Percentiles rank a stretch among this genome's conserved stretches.
phyloP scores from a whole-genome alignment of 2,329 filamentous ascomycete genomes.

The Arthrobotrys megalospora region DNA sequence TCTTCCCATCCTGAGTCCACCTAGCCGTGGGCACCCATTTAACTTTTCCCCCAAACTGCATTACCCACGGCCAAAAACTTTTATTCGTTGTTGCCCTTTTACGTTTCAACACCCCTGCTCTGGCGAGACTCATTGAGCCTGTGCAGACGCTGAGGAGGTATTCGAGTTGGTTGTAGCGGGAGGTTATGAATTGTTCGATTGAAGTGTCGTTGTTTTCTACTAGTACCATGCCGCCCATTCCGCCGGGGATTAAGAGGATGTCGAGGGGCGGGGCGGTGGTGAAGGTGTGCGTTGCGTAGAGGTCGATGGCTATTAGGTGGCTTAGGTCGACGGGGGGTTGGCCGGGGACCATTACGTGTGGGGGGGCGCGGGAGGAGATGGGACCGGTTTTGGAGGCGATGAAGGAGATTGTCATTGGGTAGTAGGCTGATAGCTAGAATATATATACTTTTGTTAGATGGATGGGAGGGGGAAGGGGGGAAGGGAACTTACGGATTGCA shows the following conservation, averaged over 20 bases:
- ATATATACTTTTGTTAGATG: constrained; percentile 68
- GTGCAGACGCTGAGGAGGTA: constrained; percentile 78
- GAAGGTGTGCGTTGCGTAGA: constrained; percentile 62
- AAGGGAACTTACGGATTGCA: constrained; percentile 62
- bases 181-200: constrained; percentile 67
- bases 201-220: constrained; percentile 41
- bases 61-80: constrained; percentile 66
- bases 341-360: constrained; percentile 24
- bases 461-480: background rate
- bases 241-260: constrained; percentile 78
- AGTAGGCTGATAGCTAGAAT: constrained; percentile 67
- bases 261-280: constrained; percentile 68
- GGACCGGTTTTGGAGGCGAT: constrained; percentile 68
- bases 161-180: constrained; percentile 70
- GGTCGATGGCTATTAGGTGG: constrained; percentile 56
- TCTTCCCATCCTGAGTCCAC: constrained; percentile 77
- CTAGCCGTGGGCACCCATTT: constrained; percentile 76
- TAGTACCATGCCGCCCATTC: constrained; percentile 70
- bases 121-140: constrained; percentile 74
- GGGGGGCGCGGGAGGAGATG: constrained; percentile 65
- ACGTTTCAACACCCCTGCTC: constrained; percentile 75
- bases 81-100: constrained; percentile 79
- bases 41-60: constrained; percentile 70
- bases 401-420: constrained; percentile 68
- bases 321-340: constrained; percentile 42